Conservation (phyloP, 106 monocot species). For the Ottelia alismoides region DNA sequence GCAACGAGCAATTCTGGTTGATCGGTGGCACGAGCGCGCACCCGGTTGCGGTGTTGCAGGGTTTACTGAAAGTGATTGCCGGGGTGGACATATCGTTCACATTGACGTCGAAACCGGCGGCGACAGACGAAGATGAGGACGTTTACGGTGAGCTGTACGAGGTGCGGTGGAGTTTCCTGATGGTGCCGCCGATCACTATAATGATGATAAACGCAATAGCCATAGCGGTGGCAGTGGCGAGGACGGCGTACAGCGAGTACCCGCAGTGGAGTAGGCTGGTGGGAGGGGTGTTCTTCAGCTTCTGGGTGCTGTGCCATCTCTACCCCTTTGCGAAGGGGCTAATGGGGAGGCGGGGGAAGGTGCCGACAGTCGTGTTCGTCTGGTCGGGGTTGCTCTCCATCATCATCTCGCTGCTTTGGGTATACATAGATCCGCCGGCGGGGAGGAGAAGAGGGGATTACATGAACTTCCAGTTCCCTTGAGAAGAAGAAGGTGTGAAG, state of each 20-base stretch:
- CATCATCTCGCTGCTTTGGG: slow-evolving; percentile 62
- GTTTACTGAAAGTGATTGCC: slow-evolving; percentile 69
- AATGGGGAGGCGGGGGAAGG: slow-evolving; percentile 72
- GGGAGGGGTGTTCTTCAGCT: too few species aligned
- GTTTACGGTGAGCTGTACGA: too few species aligned
- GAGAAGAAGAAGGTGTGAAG: too few species aligned
- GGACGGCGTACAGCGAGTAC: slow-evolving; percentile 64
- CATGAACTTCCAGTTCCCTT: neutral
- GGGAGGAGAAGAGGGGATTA: too few species aligned
- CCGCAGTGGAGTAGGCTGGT: slow-evolving; percentile 78
- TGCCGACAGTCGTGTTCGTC: slow-evolving; percentile 80
- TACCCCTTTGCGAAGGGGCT: slow-evolving; percentile 83
- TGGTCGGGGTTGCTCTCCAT: slow-evolving; percentile 77
- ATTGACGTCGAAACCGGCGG: too few species aligned
- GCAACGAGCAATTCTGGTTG: slow-evolving; percentile 98
- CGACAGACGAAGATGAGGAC: too few species aligned
- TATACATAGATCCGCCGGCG: slow-evolving; percentile 57
- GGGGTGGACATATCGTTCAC: slow-evolving; percentile 86
- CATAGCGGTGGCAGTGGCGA: slow-evolving; percentile 46
- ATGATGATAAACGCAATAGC: slow-evolving; percentile 90
- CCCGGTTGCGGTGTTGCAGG: slow-evolving; percentile 75
- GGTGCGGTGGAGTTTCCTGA: slow-evolving; percentile 78
- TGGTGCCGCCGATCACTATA: slow-evolving; percentile 83
- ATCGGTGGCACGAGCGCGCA: slow-evolving; percentile 89
- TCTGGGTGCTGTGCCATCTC: slow-evolving; percentile 85